Conservation (phyloP, 177 flowering plant genomes). For the Tripterygium wilfordii region DNA sequence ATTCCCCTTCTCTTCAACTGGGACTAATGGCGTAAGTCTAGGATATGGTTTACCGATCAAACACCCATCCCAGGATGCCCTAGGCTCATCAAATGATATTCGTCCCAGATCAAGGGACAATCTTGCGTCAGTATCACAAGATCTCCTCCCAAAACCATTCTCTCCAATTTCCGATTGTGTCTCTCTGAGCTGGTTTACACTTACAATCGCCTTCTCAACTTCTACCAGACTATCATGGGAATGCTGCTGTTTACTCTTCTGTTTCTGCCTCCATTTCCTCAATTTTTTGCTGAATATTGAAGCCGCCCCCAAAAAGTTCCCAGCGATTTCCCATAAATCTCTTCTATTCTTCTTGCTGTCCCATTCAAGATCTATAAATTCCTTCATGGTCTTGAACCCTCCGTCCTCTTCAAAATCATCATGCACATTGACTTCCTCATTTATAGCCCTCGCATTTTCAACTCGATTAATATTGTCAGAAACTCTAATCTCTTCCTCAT, state of each 20-base stretch:
- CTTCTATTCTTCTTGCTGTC: constrained; percentile 29
- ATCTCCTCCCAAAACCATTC: constrained; percentile 73
- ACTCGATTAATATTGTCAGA: no score
- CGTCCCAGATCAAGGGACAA: constrained; percentile 67
- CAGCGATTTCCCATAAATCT: constrained; percentile 32
- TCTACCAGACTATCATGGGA: constrained; percentile 14
- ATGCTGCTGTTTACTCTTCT: constrained; percentile 38
- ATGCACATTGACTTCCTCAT: constrained; percentile 3
- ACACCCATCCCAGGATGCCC: constrained; percentile 94
- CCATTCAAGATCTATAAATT: constrained; percentile 74
- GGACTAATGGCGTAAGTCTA: constrained; percentile 44
- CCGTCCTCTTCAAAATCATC: constrained; percentile 23
- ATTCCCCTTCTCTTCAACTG: constrained; percentile 24
- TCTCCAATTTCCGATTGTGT: constrained; percentile 69
- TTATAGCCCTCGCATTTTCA: no score
- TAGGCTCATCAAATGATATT: constrained; percentile 78
- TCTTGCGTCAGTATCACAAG: constrained; percentile 85
- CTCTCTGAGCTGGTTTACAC: constrained; percentile 34
- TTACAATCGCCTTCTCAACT: constrained; percentile 21
- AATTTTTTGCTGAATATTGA: constrained; percentile 70
- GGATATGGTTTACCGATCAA: constrained; percentile 42
- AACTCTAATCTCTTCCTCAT: constrained; percentile 23
- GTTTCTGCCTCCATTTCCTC: constrained; percentile 63
- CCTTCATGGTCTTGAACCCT: constrained; percentile 74
- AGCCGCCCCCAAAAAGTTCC: constrained; percentile 61